Conservation (phyloP, 805 yeast genomes). For the Candida jianshihensis region DNA sequence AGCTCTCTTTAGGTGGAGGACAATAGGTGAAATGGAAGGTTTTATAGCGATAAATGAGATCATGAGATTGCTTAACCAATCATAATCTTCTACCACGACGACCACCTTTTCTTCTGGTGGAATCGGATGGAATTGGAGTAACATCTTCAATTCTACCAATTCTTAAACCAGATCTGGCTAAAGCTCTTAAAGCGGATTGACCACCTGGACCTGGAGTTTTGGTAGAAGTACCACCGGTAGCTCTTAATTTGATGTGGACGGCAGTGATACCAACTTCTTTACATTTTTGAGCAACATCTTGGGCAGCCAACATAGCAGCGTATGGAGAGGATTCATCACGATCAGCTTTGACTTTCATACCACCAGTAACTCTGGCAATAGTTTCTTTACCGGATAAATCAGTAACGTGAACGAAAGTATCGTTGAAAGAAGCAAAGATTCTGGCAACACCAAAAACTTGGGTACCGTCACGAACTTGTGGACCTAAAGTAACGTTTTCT, state of each 20-base stretch:
- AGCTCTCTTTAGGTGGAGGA: slow-evolving; percentile 7
- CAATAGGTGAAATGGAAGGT: background rate
- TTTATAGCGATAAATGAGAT: background rate
- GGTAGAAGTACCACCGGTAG: slow-evolving; percentile 99
- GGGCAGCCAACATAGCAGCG: slow-evolving; percentile 99
- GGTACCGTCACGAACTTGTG: slow-evolving; percentile 93
- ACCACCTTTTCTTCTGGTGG: slow-evolving; percentile 99
- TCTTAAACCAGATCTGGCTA: slow-evolving; percentile 99
- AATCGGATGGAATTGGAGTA: slow-evolving; percentile 99
- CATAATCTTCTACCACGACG: slow-evolving; percentile 99
- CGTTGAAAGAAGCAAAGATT: slow-evolving; percentile 99
- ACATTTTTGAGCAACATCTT: slow-evolving; percentile 98
- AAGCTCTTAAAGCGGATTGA: slow-evolving; percentile 97
- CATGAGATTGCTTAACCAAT: slow-evolving; percentile 13
- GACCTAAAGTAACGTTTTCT: slow-evolving; percentile 64
- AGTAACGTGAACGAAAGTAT: slow-evolving; percentile 99
- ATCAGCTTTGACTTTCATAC: slow-evolving; percentile 99
- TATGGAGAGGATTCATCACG: slow-evolving; percentile 99
- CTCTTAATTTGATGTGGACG: slow-evolving; percentile 99
- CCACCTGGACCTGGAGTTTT: slow-evolving; percentile 99
- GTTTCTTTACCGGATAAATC: slow-evolving; percentile 99
- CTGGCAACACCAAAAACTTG: slow-evolving; percentile 99
- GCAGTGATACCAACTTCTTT: slow-evolving; percentile 99
- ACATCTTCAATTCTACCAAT: slow-evolving; percentile 99
- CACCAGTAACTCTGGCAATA: slow-evolving; percentile 99